phyloP scores from a whole-genome alignment of 345 rosid species.

The Cochlearia excelsa region DNA sequence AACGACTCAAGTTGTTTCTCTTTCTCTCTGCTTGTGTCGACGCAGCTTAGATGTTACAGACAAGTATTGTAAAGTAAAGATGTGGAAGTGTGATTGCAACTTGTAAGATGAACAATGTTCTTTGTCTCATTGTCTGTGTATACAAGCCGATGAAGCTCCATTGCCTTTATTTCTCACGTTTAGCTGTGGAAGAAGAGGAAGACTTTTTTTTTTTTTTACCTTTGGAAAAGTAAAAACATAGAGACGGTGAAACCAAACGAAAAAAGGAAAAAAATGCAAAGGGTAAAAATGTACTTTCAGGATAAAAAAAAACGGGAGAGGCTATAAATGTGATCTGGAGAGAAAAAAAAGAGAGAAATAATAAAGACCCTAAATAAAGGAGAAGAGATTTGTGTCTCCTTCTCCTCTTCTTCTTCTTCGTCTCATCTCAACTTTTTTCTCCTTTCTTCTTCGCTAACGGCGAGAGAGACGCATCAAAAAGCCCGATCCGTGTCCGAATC shows the following conservation, averaged over 20 bases:
- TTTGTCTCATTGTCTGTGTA: conserved; percentile 29
- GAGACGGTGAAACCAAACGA: not conserved
- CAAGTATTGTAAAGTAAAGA: conserved; percentile 34
- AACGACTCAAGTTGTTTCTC: conserved; percentile 8
- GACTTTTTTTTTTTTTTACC: too few relatives aligned
- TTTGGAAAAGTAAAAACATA: not conserved
- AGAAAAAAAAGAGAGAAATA: not conserved
- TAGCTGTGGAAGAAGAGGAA: too few relatives aligned
- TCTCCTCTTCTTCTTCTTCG: conserved; percentile 22
- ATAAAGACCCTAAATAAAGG: conserved; percentile 27
- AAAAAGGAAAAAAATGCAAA: not conserved
- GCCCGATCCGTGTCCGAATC: conserved; percentile 16
- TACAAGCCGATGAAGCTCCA: conserved; percentile 59
- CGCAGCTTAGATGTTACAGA: conserved; percentile 16
- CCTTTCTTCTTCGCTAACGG: conserved; percentile 42
- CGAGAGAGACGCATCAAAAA: conserved; percentile 39
- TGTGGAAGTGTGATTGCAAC: conserved; percentile 25
- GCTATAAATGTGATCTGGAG: conserved; percentile 19
- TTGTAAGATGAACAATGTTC: not conserved
- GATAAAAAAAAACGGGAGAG: not conserved
- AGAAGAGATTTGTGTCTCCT: conserved; percentile 48
- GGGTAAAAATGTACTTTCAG: conserved; percentile 5
- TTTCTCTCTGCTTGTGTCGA: conserved; percentile 2
- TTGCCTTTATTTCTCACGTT: too few relatives aligned
- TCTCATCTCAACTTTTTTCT: conserved; percentile 28